phyloP scores from a whole-genome alignment of 495 filamentous ascomycete genomes.

The Niebla homalea region DNA sequence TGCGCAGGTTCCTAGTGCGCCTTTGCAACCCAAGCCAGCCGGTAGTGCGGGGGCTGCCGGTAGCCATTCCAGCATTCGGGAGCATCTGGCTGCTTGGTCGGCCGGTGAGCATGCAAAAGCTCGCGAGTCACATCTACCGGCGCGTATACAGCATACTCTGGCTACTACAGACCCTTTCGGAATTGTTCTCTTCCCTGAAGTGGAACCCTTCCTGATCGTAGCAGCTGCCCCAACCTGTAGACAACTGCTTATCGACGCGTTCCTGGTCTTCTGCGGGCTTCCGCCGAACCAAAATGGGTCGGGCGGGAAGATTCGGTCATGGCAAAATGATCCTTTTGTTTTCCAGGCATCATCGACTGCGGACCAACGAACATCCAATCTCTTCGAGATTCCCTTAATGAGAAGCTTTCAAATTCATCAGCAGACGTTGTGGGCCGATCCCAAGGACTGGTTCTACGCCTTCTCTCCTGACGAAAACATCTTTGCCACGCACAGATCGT shows the following conservation, averaged over 20 bases:
- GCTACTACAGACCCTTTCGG: slow-evolving; percentile 71
- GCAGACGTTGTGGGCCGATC: slow-evolving; percentile 29
- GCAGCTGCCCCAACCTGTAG: slow-evolving; percentile 13
- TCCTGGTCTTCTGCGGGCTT: slow-evolving; percentile 56
- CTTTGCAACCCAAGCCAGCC: too few species aligned
- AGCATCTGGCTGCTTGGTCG: slow-evolving; percentile 38
- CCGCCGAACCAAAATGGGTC: slow-evolving; percentile 30
- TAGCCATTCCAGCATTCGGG: too few species aligned
- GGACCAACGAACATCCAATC: slow-evolving; percentile 10
- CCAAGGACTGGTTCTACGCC: slow-evolving; percentile 30
- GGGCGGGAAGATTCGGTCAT: background rate
- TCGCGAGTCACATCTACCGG: slow-evolving; percentile 41
- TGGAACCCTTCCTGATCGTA: slow-evolving; percentile 41
- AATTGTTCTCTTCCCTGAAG: slow-evolving; percentile 65
- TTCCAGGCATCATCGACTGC: slow-evolving; percentile 14
- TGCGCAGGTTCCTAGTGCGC: slow-evolving; percentile 6
- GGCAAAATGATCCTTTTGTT: too few species aligned
- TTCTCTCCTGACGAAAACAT: slow-evolving; percentile 23
- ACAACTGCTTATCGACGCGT: slow-evolving; percentile 45
- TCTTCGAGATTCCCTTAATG: background rate
- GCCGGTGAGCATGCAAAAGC: slow-evolving; percentile 40
- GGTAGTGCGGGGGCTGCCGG: too few species aligned
- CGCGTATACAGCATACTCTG: slow-evolving; percentile 48
- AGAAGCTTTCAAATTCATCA: slow-evolving; percentile 12
- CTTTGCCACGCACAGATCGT: slow-evolving; percentile 13